These are phyloP conservation scores for Ceratocystis alfenasii DNA, from an alignment of 2,329 filamentous ascomycete genomes.

Conservation along the genomic window DNA sequence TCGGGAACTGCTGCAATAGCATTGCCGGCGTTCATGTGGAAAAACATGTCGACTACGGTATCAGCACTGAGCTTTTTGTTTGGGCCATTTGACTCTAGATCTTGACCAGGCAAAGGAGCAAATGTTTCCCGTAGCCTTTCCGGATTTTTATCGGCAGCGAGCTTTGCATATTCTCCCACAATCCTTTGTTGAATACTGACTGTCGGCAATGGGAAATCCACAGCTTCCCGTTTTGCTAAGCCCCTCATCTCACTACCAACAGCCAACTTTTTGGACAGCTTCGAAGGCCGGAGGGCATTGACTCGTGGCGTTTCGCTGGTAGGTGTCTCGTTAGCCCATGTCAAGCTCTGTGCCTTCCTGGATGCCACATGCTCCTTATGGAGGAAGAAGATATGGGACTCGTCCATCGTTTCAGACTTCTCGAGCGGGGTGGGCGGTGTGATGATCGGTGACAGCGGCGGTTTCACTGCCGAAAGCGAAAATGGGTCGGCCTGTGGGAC, in stretches of 20 bases:
- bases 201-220: slow-evolving; percentile 14
- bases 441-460: slow-evolving; percentile 16
- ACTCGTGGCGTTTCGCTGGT: background rate
- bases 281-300: background rate
- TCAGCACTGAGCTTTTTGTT: background rate
- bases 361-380: background rate
- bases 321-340: background rate
- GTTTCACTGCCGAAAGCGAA: background rate
- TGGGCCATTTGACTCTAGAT: background rate
- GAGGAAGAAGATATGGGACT: background rate
- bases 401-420: background rate
- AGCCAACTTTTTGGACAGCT: background rate
- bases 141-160: background rate
- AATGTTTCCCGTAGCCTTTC: slow-evolving; percentile 9
- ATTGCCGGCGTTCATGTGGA: slow-evolving; percentile 24
- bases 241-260: background rate
- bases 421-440: slow-evolving; percentile 20
- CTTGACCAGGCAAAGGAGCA: background rate
- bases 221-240: background rate
- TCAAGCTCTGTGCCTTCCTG: background rate
- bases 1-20: slow-evolving; percentile 33
- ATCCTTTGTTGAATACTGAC: slow-evolving; percentile 18
- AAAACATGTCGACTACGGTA: slow-evolving; percentile 16
- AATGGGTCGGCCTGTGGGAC: background rate
- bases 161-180: slow-evolving; percentile 11